A percentile compares a stretch with the other conserved stretches of the same genome.
phyloP scores from a whole-genome alignment of 768 basidiomycete genomes.

The Bullera alba region DNA sequence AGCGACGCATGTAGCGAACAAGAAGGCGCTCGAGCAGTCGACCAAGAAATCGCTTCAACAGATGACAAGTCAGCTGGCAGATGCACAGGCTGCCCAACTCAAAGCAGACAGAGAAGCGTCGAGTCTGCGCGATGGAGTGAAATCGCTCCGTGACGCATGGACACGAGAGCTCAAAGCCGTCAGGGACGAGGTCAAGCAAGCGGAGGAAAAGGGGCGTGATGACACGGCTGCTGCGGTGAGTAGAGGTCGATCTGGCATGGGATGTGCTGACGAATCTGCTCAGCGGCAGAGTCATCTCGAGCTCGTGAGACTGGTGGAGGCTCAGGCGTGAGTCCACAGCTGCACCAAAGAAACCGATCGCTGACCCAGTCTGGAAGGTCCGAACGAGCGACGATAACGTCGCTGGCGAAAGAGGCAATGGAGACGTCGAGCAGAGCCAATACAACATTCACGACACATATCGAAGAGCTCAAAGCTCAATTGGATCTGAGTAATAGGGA shows the following conservation, averaged over 20 bases:
- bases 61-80: conserved; percentile 36
- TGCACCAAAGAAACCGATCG: neutral
- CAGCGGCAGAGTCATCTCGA: conserved; percentile 32
- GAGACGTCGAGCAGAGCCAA: conserved; percentile 11
- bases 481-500: conserved; percentile 19
- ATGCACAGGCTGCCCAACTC: conserved; percentile 31
- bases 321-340: conserved; percentile 27
- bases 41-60: conserved; percentile 28
- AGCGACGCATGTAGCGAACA: conserved; percentile 17
- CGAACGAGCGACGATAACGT: conserved; percentile 12
- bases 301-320: conserved; percentile 30
- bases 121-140: conserved; percentile 42
- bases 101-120: conserved; percentile 35
- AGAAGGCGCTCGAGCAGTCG: conserved; percentile 29
- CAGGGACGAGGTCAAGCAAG: conserved; percentile 22
- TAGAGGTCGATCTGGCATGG: neutral
- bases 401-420: conserved; percentile 11
- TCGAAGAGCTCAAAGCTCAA: conserved; percentile 13
- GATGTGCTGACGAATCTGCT: neutral
- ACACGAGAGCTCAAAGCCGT: conserved; percentile 34
- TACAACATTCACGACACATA: conserved; percentile 21
- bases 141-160: conserved; percentile 37
- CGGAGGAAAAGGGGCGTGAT: conserved; percentile 20
- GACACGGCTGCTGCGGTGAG: conserved; percentile 41
- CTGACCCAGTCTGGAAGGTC: conserved; percentile 10